Evolutionary conservation across 2,329 filamentous ascomycete species (phyloP).

Genomic region (Ceratocystiopsis brevicomis): DNA sequence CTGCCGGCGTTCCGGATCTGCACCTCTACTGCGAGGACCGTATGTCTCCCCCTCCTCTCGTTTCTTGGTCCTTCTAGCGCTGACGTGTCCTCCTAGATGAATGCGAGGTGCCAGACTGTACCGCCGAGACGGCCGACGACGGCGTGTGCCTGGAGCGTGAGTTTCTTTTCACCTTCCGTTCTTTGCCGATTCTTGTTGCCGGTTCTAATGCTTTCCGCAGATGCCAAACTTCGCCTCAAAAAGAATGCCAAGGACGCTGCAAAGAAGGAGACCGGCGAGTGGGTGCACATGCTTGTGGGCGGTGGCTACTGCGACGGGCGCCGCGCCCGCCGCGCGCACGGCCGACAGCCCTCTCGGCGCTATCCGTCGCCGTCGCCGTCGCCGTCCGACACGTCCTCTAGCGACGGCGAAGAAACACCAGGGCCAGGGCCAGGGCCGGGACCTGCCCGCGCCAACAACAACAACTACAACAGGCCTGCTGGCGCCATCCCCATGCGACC

Average conservation of each 20-base stretch:
- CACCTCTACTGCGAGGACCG: slow-evolving; percentile 5
- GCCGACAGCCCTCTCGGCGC: too few species aligned
- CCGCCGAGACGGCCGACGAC: background rate
- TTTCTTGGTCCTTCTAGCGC: background rate
- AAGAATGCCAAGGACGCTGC: background rate
- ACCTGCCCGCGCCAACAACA: too few species aligned
- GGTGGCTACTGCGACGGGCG: too few species aligned
- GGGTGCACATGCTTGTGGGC: background rate
- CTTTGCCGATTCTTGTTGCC: background rate
- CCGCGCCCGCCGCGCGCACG: too few species aligned
- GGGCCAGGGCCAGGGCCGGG: too few species aligned
- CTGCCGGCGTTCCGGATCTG: background rate
- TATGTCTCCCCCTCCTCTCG: background rate
- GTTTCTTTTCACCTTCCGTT: background rate
- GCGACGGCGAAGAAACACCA: too few species aligned
- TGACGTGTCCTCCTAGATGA: slow-evolving; percentile 1
- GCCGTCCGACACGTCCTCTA: too few species aligned
- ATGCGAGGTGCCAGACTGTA: slow-evolving; percentile 1
- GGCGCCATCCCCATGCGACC: too few species aligned
- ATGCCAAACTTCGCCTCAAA: background rate
- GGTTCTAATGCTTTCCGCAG: background rate
- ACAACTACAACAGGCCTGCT: too few species aligned
- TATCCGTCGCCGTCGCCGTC: too few species aligned
- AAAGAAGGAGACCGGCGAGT: background rate
- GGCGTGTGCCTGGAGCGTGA: slow-evolving; percentile 3